A percentile compares a stretch with the other conserved stretches of the same genome.
Evolutionary conservation across 805 yeast species (phyloP).

Genomic region (Starmerella stellata): DNA sequence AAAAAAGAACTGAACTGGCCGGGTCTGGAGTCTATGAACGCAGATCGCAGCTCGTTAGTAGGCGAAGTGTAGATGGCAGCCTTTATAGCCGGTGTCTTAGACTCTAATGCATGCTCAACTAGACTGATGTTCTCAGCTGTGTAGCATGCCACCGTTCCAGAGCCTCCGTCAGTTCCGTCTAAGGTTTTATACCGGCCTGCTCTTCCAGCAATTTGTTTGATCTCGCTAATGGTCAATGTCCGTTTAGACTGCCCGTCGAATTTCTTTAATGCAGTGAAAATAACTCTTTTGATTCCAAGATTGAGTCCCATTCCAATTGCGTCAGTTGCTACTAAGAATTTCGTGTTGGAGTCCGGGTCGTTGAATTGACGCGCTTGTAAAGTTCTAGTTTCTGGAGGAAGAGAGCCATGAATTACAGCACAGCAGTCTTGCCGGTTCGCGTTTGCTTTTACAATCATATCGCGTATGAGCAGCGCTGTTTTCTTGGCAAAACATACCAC

Average conservation of each 20-base stretch:
- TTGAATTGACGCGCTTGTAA: slow-evolving; percentile 70
- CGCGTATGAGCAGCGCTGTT: slow-evolving; percentile 49
- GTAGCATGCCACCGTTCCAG: slow-evolving; percentile 13
- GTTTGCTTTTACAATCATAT: slow-evolving; percentile 40
- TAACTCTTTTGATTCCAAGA: slow-evolving; percentile 59
- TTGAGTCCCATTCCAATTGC: slow-evolving; percentile 97
- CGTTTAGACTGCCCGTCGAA: slow-evolving; percentile 41
- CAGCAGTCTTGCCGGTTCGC: slow-evolving; percentile 29
- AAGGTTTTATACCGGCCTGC: slow-evolving; percentile 64
- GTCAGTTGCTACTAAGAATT: slow-evolving; percentile 83
- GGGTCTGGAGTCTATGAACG: slow-evolving; percentile 36
- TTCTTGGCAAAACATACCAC: slow-evolving; percentile 70
- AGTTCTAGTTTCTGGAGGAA: slow-evolving; percentile 87
- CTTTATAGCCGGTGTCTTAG: slow-evolving; percentile 22
- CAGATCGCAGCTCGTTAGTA: slow-evolving; percentile 48
- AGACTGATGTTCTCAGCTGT: not conserved
- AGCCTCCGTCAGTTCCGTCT: slow-evolving; percentile 30
- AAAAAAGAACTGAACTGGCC: slow-evolving; percentile 18
- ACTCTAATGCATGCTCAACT: slow-evolving; percentile 8
- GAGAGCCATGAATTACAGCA: slow-evolving; percentile 83
- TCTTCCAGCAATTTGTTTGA: slow-evolving; percentile 88
- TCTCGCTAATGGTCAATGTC: slow-evolving; percentile 41
- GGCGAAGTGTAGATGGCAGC: slow-evolving; percentile 73
- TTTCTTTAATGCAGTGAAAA: slow-evolving; percentile 52
- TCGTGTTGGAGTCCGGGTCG: slow-evolving; percentile 42